Evolutionary conservation across 2,329 filamentous ascomycete genomes (phyloP), one percentile per base, ranked within the genome.

Genomic region (Meredithiella fracta): DNA sequence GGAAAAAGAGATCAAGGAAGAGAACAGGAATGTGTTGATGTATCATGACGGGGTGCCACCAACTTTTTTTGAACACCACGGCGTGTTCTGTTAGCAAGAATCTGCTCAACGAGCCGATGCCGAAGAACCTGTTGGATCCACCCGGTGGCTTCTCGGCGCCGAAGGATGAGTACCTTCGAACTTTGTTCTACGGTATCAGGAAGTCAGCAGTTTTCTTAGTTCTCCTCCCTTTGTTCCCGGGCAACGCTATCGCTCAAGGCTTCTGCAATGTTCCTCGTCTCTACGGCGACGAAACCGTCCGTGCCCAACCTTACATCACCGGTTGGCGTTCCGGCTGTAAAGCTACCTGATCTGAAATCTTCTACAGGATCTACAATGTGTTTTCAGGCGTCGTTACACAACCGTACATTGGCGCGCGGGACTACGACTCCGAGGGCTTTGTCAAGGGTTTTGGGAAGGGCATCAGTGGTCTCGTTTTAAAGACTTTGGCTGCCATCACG

Each of bases 231-330:
- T 75, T 83, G 60, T 75, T 82, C 61, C 65, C 85, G 1, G 72
- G 75, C 0, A 67, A 84, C 42, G 78, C 79, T 0, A 64, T 85
- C 1, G 79, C 79, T 1, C 80, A 85, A 63, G 82, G 82, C 1
- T 85, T 85, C 60, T 82, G 85, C 64, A 86, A 86, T 60, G 80
- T 80, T 0, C 82, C 82, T 1, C 75, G 80, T 1, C 70, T 86
- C 0, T 86, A 86, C 61, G 82, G 82, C 14, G 83, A 86, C 62
- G 75, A 79, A 51, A 85, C 82, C 1, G 83, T 86, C 1, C 75
- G 83, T 2, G 73, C 74, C 1, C 79, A 80, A 1, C 73, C 73
- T 1, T 74, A 79, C 6, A 77, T 86, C 44, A 85, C 80, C 0
- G 83, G 81, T 1, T 73, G 85, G 57, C 71, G 73, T 52, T 84